A percentile compares a stretch with the other conserved stretches of the same genome.
These are phyloP conservation scores for Leishmania gerbilli DNA, from an alignment of 208 protist genomes.

Conservation along the genomic window DNA sequence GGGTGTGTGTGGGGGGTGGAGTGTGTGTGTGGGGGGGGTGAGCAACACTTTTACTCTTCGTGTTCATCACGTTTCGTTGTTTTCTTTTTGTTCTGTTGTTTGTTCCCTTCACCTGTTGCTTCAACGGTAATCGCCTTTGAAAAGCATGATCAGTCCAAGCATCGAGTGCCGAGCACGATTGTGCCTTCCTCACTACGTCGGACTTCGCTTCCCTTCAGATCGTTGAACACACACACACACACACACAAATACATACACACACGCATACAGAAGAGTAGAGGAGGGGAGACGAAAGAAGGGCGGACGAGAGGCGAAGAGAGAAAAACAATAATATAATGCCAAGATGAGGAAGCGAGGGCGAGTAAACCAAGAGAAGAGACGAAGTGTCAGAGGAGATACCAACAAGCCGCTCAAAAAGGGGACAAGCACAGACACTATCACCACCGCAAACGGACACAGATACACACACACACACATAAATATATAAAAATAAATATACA, in stretches of 20 bases:
- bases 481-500: background rate
- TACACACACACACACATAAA: background rate
- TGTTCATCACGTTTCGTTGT: no score
- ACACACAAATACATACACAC: background rate
- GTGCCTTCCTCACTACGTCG: background rate
- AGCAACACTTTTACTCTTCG: no score
- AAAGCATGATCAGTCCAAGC: background rate
- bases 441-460: background rate
- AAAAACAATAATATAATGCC: background rate
- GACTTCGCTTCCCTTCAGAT: background rate
- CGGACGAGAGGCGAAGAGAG: background rate
- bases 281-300: background rate
- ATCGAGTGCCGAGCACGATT: background rate
- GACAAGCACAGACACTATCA: background rate
- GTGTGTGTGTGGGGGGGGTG: no score
- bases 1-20: no score
- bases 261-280: background rate
- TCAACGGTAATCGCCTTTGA: background rate
- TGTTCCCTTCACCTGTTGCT: background rate
- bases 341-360: background rate
- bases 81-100: background rate
- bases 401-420: background rate
- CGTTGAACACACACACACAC: no score
- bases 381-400: background rate
- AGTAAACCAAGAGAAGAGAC: background rate